Conservation (phyloP, 768 basidiomycete genomes). For the Leccinum rimulosum region DNA sequence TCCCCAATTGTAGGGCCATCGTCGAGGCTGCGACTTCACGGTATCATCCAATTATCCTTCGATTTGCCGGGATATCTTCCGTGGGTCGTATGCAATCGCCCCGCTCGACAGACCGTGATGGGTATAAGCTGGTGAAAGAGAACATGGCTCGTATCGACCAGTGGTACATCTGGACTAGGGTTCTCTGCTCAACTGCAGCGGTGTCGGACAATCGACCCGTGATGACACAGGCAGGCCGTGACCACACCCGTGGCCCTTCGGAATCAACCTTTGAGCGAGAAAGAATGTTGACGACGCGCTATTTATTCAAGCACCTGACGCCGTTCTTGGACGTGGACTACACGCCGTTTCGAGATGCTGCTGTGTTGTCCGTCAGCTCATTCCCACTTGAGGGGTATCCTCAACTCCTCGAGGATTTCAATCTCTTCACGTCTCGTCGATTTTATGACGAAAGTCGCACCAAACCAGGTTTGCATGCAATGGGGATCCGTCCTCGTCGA, state of each 20-base stretch:
- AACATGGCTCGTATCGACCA: slow-evolving; percentile 63
- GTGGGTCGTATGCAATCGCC: slow-evolving; percentile 38
- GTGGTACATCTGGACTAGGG: slow-evolving; percentile 82
- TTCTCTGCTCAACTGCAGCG: slow-evolving; percentile 76
- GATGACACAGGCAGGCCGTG: slow-evolving; percentile 53
- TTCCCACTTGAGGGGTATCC: slow-evolving; percentile 77
- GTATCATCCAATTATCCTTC: slow-evolving; percentile 68
- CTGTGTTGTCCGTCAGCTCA: slow-evolving; percentile 85
- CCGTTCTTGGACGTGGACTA: slow-evolving; percentile 88
- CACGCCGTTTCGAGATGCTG: slow-evolving; percentile 77
- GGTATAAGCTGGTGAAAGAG: slow-evolving; percentile 50
- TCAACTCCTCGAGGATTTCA: slow-evolving; percentile 80
- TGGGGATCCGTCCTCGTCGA: slow-evolving; percentile 57
- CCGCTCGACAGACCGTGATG: slow-evolving; percentile 51
- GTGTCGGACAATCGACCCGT: slow-evolving; percentile 60
- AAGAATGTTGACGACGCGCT: slow-evolving; percentile 73
- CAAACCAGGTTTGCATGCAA: slow-evolving; percentile 44
- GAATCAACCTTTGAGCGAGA: slow-evolving; percentile 79
- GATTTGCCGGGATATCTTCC: slow-evolving; percentile 69
- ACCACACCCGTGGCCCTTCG: slow-evolving; percentile 68
- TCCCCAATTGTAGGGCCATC: slow-evolving; percentile 57
- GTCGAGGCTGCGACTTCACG: slow-evolving; percentile 67
- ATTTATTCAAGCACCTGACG: slow-evolving; percentile 79
- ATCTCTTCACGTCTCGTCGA: slow-evolving; percentile 73
- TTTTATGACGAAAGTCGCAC: slow-evolving; percentile 68